A percentile compares a stretch with the other conserved stretches of the same genome.
phyloP scores from a whole-genome alignment of 352 stramenopile genomes.

The Pythium coloratum region DNA sequence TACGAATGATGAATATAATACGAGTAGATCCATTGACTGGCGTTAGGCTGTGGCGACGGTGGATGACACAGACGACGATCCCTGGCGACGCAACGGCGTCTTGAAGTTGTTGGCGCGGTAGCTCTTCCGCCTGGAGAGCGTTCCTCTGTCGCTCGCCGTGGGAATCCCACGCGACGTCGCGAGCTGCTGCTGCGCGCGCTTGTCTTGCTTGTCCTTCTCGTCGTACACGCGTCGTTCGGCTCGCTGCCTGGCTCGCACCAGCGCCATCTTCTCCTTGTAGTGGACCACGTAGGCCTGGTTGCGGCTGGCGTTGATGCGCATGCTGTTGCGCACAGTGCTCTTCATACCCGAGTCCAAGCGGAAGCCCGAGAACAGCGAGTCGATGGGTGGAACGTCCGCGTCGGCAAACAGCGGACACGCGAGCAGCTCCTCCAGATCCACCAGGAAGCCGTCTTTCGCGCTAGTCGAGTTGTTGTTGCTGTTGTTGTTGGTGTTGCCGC shows the following conservation, averaged over 20 bases:
- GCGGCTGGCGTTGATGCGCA: constrained; percentile 75
- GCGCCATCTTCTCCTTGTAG: constrained; percentile 58
- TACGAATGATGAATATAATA: neutral
- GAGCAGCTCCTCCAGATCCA: constrained; percentile 44
- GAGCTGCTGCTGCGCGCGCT: constrained; percentile 50
- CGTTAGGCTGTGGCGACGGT: neutral
- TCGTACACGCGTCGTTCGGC: constrained; percentile 70
- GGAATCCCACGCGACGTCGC: constrained; percentile 23
- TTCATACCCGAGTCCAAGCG: constrained; percentile 77
- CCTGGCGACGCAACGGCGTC: constrained; percentile 35
- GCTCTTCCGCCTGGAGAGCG: constrained; percentile 40
- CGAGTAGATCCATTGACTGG: neutral
- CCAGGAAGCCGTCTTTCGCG: constrained; percentile 30
- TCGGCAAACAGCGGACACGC: constrained; percentile 41
- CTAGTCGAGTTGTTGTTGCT: constrained; percentile 9
- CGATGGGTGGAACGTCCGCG: constrained; percentile 42
- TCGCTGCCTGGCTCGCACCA: constrained; percentile 48
- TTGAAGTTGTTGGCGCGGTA: constrained; percentile 57
- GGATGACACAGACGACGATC: constrained; percentile 17
- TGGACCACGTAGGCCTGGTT: constrained; percentile 70
- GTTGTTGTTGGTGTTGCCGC: constrained; percentile 4
- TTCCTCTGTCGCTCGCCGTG: constrained; percentile 38
- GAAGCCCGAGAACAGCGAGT: constrained; percentile 60
- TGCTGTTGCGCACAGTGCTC: constrained; percentile 66
- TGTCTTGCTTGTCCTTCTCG: constrained; percentile 63